A percentile compares a stretch with the other conserved stretches of the same genome.
Evolutionary conservation across 129 eudicot species (phyloP).

Genomic region (Dittrichia graveolens): DNA sequence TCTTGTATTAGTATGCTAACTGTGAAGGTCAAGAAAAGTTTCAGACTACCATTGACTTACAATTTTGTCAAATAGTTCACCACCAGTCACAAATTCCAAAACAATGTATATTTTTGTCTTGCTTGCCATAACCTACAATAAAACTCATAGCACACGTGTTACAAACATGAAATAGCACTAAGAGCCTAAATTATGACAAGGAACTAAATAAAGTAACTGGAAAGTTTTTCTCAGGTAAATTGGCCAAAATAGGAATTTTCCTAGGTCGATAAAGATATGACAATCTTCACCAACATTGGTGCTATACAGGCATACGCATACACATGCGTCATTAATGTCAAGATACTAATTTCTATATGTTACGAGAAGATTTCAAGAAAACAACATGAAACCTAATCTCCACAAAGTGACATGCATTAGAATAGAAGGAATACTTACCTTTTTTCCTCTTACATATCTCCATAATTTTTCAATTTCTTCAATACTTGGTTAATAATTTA

Average conservation of each 20-base stretch:
- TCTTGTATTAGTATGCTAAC: background rate
- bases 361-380: background rate
- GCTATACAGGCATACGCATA: background rate
- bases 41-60: constrained; percentile 49
- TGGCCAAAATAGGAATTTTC: background rate
- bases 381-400: constrained; percentile 5
- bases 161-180: background rate
- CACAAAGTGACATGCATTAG: background rate
- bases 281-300: background rate
- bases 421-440: background rate
- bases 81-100: constrained; percentile 91
- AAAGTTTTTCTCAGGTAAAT: background rate
- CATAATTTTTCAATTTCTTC: background rate
- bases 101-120: constrained; percentile 89
- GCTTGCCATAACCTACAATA: constrained; percentile 84
- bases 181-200: background rate
- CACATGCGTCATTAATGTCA: constrained; percentile 19
- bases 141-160: background rate
- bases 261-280: background rate
- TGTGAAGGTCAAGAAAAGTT: background rate
- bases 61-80: constrained; percentile 96
- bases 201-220: constrained; percentile 3
- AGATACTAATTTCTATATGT: constrained; percentile 14
- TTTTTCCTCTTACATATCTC: background rate
- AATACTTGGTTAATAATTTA: background rate